These are phyloP conservation scores for Pseudoturritis turrita DNA, from an alignment of 345 rosid species.

Conservation along the genomic window DNA sequence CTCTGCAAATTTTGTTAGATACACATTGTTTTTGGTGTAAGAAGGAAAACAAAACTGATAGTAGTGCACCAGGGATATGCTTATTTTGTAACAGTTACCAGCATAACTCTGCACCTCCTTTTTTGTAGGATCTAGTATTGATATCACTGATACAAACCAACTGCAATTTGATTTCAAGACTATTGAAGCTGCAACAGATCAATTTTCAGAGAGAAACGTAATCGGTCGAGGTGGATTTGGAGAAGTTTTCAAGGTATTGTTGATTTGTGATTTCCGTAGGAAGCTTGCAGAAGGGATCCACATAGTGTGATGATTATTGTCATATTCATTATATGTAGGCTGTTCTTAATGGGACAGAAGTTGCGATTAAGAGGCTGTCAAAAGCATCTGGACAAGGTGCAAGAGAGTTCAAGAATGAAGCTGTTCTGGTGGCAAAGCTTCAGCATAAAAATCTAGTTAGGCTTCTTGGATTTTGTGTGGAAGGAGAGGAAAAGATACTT, in stretches of 20 bases:
- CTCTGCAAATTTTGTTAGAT: neutral
- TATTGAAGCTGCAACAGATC: constrained; percentile 38
- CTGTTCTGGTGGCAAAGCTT: constrained; percentile 45
- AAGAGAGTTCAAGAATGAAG: constrained; percentile 51
- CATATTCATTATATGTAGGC: constrained; percentile 34
- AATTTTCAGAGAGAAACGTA: constrained; percentile 42
- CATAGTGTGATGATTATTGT: neutral
- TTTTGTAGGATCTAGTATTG: constrained; percentile 2
- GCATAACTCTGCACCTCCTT: neutral
- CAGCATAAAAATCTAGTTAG: constrained; percentile 59
- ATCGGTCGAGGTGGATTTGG: constrained; percentile 73
- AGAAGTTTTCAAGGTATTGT: constrained; percentile 51
- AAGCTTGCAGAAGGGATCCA: no score
- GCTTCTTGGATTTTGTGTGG: constrained; percentile 46
- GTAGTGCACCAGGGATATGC: neutral
- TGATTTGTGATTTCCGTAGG: neutral
- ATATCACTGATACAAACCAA: constrained; percentile 19
- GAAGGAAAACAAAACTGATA: no score
- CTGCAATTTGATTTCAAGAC: constrained; percentile 36
- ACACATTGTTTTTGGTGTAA: no score
- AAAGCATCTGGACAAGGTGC: constrained; percentile 46
- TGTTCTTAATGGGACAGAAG: constrained; percentile 31
- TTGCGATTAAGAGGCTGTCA: constrained; percentile 54
- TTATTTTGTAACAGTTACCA: neutral
- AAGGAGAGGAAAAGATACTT: constrained; percentile 48